A percentile compares a stretch with the other conserved stretches of the same genome.
phyloP scores from a whole-genome alignment of 306 rosid species.

The Rubus idaeus region DNA sequence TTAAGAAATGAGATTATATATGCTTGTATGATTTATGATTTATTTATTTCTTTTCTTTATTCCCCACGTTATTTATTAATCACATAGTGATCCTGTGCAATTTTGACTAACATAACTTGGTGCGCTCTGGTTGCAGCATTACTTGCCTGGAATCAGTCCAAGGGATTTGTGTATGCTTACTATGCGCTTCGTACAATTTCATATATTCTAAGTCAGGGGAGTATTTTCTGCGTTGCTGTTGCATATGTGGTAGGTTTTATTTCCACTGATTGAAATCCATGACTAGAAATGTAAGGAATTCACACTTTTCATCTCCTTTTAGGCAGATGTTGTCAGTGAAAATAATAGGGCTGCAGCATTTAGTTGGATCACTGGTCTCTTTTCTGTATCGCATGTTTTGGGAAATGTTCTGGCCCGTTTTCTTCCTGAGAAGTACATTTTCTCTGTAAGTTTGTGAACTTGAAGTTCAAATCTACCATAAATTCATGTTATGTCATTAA shows the following conservation, averaged over 20 bases:
- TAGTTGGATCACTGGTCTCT: conserved; percentile 67
- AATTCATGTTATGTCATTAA: background rate
- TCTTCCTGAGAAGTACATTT: conserved; percentile 55
- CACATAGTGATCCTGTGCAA: conserved; percentile 45
- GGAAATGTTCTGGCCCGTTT: conserved; percentile 58
- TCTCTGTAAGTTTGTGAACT: conserved; percentile 31
- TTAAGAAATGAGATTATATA: background rate
- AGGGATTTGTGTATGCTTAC: conserved; percentile 61
- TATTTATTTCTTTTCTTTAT: too few species aligned
- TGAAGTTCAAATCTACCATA: background rate
- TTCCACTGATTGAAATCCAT: background rate
- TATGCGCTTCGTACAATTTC: conserved; percentile 57
- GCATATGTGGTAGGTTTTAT: conserved; percentile 58
- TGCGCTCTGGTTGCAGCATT: conserved; percentile 37
- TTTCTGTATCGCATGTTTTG: conserved; percentile 59
- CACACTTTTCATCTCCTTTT: conserved; percentile 17
- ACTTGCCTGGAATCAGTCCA: conserved; percentile 52
- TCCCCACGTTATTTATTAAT: background rate
- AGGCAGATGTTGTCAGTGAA: conserved; percentile 67
- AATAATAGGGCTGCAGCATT: conserved; percentile 55
- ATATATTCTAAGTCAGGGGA: conserved; percentile 64
- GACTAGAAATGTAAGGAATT: background rate
- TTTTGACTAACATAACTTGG: conserved; percentile 1
- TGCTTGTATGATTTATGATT: too few species aligned
- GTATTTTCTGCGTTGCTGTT: conserved; percentile 61